These are phyloP conservation scores for Calonectria crousiana DNA, from an alignment of 2,329 filamentous ascomycete genomes.

Conservation along the genomic window DNA sequence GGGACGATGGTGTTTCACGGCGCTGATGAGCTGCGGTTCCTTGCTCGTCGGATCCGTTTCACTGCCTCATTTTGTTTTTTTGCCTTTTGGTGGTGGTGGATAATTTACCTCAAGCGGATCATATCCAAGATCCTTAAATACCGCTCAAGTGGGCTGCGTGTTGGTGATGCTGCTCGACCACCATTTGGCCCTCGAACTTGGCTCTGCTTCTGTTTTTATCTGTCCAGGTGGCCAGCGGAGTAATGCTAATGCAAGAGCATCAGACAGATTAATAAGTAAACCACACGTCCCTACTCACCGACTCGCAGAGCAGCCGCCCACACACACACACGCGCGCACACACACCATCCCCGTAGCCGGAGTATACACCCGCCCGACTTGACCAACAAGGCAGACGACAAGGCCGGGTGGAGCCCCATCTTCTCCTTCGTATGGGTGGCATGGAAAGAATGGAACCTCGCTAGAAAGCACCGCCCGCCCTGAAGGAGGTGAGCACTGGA, in stretches of 20 bases:
- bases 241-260: neutral
- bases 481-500: constrained; percentile 12
- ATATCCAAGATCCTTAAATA: neutral
- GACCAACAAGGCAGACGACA: constrained; percentile 15
- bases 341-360: constrained; percentile 13
- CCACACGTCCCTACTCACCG: neutral
- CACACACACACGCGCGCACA: neutral
- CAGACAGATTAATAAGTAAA: constrained; percentile 1
- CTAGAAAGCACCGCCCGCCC: constrained; percentile 25
- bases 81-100: constrained; percentile 10
- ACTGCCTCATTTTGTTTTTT: constrained; percentile 10
- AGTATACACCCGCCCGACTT: constrained; percentile 7
- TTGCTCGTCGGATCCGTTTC: constrained; percentile 10
- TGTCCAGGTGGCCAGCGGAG: neutral
- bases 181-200: neutral
- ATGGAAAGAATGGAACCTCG: constrained; percentile 30
- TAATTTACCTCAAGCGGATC: constrained; percentile 7
- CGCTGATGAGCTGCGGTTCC: constrained; percentile 9
- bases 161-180: neutral
- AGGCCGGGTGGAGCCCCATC: constrained; percentile 18
- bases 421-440: constrained; percentile 13
- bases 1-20: constrained; percentile 34
- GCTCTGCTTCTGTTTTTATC: neutral
- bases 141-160: neutral
- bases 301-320: constrained; percentile 3